Percentiles rank a stretch among this genome's conserved stretches.
phyloP scores from a whole-genome alignment of 169 alveolate species.

The Cystoisospora suis region DNA sequence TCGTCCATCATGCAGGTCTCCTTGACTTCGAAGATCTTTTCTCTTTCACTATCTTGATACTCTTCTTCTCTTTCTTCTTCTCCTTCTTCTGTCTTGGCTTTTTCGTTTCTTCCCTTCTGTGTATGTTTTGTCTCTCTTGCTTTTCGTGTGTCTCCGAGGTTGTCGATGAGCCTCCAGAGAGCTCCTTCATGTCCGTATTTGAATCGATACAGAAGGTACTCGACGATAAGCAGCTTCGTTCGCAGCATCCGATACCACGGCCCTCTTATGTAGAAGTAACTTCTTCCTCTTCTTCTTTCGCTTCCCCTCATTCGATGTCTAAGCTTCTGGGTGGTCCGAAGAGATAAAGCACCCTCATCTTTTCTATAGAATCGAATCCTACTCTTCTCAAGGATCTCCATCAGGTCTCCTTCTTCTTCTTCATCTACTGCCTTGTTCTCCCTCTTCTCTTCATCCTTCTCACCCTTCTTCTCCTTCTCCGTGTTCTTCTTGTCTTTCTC shows the following conservation, averaged over 20 bases:
- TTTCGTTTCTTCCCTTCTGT: neutral
- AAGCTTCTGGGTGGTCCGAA: too few species aligned
- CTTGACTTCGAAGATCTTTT: too few species aligned
- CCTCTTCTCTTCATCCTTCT: neutral
- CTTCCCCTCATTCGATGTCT: neutral
- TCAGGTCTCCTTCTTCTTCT: neutral
- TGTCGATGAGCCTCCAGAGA: neutral
- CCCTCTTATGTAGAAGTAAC: neutral
- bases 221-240: constrained; percentile 13
- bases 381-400: too few species aligned
- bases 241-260: constrained; percentile 28
- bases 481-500: neutral
- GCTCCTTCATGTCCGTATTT: neutral
- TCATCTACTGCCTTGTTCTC: neutral
- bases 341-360: too few species aligned
- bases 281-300: too few species aligned
- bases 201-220: neutral
- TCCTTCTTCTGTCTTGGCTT: neutral
- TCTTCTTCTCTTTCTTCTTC: neutral
- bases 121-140: neutral
- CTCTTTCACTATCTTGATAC: too few species aligned
- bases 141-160: neutral
- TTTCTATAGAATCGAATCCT: too few species aligned
- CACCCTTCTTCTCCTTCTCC: neutral
- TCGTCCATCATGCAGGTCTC: too few species aligned